Evolutionary conservation across 139 green algal genomes (phyloP).

Genomic region (Coccomyxa sp.): DNA sequence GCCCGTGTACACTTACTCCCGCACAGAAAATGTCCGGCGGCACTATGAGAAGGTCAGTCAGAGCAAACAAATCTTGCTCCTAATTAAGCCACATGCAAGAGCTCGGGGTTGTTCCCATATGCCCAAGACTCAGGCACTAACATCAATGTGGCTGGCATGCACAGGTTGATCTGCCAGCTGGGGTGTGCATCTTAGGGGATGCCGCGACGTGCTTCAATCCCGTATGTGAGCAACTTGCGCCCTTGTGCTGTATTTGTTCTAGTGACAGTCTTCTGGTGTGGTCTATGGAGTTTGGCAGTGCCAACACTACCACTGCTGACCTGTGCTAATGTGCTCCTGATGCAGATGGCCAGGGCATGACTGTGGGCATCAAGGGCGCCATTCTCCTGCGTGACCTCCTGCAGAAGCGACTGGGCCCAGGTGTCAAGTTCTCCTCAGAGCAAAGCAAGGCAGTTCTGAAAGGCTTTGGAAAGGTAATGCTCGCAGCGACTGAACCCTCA

Average conservation of each 20-base stretch:
- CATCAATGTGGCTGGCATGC: neutral
- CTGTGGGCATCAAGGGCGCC: slow-evolving; percentile 8
- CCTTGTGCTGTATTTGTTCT: neutral
- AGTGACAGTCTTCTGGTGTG: neutral
- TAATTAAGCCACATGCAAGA: neutral
- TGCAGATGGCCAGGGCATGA: slow-evolving; percentile 2
- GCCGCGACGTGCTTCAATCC: slow-evolving; percentile 7
- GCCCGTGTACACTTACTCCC: neutral
- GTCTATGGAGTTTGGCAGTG: neutral
- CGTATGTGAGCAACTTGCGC: neutral
- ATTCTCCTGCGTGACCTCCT: slow-evolving; percentile 1
- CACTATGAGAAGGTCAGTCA: neutral
- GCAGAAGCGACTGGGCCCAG: neutral
- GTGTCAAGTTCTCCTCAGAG: neutral
- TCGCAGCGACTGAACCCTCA: no score
- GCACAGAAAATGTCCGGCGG: slow-evolving; percentile 1
- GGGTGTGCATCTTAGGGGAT: slow-evolving; percentile 4
- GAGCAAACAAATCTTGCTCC: neutral
- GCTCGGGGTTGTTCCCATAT: no score
- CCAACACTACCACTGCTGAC: no score
- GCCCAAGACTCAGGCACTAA: no score
- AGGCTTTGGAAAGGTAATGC: no score
- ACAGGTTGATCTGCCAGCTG: slow-evolving; percentile 1
- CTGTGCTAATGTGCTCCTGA: neutral
- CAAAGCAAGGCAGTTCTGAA: no score